These are phyloP conservation scores for Dipodascus albidus DNA, from an alignment of 805 yeast species.

Conservation along the genomic window DNA sequence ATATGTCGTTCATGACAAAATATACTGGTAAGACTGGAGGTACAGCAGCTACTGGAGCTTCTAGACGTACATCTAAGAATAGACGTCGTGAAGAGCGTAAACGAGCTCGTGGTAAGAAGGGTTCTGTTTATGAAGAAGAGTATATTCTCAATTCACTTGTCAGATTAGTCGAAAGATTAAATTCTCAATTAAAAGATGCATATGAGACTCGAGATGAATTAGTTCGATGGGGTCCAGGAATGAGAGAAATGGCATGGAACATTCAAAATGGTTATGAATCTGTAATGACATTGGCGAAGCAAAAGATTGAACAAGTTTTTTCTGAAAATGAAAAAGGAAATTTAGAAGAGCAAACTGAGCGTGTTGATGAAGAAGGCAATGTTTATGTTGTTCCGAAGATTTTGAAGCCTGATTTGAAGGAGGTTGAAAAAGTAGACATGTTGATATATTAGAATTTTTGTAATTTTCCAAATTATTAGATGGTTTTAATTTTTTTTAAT, in stretches of 20 bases:
- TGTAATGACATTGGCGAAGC: slow-evolving; percentile 42
- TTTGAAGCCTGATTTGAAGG: background rate
- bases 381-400: slow-evolving; percentile 47
- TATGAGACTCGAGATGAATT: slow-evolving; percentile 61
- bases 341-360: slow-evolving; percentile 77
- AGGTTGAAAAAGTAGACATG: background rate
- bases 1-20: slow-evolving; percentile 86
- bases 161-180: slow-evolving; percentile 72
- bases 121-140: slow-evolving; percentile 95
- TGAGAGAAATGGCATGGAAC: slow-evolving; percentile 71
- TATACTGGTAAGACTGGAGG: slow-evolving; percentile 95
- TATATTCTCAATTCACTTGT: slow-evolving; percentile 82
- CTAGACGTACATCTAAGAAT: slow-evolving; percentile 85
- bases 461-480: too few relatives aligned
- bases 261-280: slow-evolving; percentile 59
- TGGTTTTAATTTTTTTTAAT: too few relatives aligned
- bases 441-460: background rate
- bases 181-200: slow-evolving; percentile 66
- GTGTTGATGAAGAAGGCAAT: slow-evolving; percentile 82
- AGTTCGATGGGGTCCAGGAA: slow-evolving; percentile 43
- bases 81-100: slow-evolving; percentile 92
- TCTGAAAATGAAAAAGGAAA: slow-evolving; percentile 27
- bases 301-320: slow-evolving; percentile 66
- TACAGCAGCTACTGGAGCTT: slow-evolving; percentile 93
- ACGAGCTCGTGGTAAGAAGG: slow-evolving; percentile 93